Conservation (phyloP, 2,329 filamentous ascomycete genomes). For the Ustulina deusta region DNA sequence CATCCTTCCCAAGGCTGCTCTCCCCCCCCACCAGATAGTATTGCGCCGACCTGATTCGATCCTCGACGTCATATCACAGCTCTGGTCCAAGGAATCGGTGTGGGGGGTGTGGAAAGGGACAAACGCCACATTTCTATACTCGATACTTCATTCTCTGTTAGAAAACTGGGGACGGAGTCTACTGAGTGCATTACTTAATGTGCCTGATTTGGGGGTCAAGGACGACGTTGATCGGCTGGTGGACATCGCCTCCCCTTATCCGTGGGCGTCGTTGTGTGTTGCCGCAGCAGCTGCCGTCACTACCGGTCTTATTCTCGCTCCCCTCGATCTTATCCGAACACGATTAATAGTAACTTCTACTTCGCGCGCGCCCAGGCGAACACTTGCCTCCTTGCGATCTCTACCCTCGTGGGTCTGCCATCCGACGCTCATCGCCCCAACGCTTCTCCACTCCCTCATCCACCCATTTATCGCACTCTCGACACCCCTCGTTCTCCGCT, state of each 20-base stretch:
- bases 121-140: conserved; percentile 93
- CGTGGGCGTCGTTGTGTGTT: conserved; percentile 83
- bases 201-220: conserved; percentile 83
- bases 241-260: conserved; percentile 80
- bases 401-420: conserved; percentile 83
- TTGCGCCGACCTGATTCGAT: conserved; percentile 83
- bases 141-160: conserved; percentile 83
- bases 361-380: conserved; percentile 79
- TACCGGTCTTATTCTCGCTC: conserved; percentile 84
- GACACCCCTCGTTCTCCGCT: conserved; percentile 85
- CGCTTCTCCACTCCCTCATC: conserved; percentile 84
- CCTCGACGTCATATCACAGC: conserved; percentile 84
- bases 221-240: conserved; percentile 82
- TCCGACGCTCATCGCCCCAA: conserved; percentile 79
- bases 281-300: conserved; percentile 72
- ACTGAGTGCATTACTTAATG: conserved; percentile 88
- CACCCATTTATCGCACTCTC: conserved; percentile 86
- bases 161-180: conserved; percentile 94
- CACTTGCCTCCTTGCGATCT: conserved; percentile 79
- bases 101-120: conserved; percentile 96
- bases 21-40: conserved; percentile 71
- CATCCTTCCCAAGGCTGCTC: conserved; percentile 52
- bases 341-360: conserved; percentile 86
- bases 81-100: conserved; percentile 90
- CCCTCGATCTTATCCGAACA: conserved; percentile 90